Evolutionary conservation across 495 filamentous ascomycete species (phyloP).

Genomic region (Talaromyces liani): DNA sequence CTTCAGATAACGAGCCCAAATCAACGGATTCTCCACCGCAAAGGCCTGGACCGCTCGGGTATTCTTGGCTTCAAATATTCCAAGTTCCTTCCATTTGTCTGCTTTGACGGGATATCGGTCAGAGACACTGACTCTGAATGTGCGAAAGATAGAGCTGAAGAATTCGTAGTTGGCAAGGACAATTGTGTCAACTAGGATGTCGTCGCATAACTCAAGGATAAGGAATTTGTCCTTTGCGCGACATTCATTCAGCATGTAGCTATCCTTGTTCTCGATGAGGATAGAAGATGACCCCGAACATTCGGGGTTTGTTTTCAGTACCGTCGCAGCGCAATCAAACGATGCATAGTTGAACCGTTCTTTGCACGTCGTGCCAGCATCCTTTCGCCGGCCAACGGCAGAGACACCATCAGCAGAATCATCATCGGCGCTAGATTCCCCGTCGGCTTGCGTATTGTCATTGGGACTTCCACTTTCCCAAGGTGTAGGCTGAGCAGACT

Average conservation of each 20-base stretch:
- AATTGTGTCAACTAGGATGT: constrained; percentile 91
- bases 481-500: constrained; percentile 27
- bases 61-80: constrained; percentile 83
- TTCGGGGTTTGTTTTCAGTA: constrained; percentile 81
- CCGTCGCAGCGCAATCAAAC: constrained; percentile 90
- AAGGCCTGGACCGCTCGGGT: constrained; percentile 92
- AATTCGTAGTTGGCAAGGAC: constrained; percentile 98
- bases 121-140: constrained; percentile 81
- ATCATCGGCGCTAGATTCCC: constrained; percentile 23
- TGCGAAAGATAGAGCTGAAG: constrained; percentile 92
- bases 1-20: constrained; percentile 88
- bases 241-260: constrained; percentile 95
- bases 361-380: constrained; percentile 91
- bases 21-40: constrained; percentile 81
- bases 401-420: constrained; percentile 30
- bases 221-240: constrained; percentile 83
- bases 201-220: constrained; percentile 82
- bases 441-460: constrained; percentile 11
- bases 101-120: constrained; percentile 88
- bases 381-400: constrained; percentile 59
- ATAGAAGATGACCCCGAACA: constrained; percentile 81
- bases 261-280: constrained; percentile 93
- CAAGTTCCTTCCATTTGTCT: constrained; percentile 86
- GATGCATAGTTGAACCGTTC: constrained; percentile 96
- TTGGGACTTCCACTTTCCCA: constrained; percentile 30